A percentile compares a stretch with the other conserved stretches of the same genome.
These are phyloP conservation scores for Linum lewisii DNA, from an alignment of 345 rosid genomes.

Conservation along the genomic window DNA sequence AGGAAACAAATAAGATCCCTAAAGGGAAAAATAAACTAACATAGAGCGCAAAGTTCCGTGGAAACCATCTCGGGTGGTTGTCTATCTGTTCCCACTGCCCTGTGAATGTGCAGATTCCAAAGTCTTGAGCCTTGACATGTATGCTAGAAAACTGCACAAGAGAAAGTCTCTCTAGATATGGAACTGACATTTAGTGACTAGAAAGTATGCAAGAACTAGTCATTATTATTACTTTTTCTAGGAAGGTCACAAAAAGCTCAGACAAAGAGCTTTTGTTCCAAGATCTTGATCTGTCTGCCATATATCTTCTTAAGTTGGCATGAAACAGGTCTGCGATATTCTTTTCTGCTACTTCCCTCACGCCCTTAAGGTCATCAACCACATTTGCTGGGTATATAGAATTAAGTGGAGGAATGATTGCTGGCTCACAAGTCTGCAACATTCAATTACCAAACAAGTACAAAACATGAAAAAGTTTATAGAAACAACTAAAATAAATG, in stretches of 20 bases:
- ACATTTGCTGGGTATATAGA: slow-evolving; percentile 61
- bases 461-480: neutral
- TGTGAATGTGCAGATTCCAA: slow-evolving; percentile 68
- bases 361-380: slow-evolving; percentile 66
- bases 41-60: slow-evolving; percentile 58
- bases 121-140: slow-evolving; percentile 34
- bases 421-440: slow-evolving; percentile 75
- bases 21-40: slow-evolving; percentile 30
- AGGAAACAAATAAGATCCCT: neutral
- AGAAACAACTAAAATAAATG: neutral
- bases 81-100: slow-evolving; percentile 58
- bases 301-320: slow-evolving; percentile 44
- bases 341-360: slow-evolving; percentile 54
- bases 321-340: slow-evolving; percentile 37
- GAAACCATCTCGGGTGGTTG: slow-evolving; percentile 68
- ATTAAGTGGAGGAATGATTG: slow-evolving; percentile 73
- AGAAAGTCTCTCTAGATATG: neutral
- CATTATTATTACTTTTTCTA: slow-evolving; percentile 54
- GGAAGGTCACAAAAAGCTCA: slow-evolving; percentile 65
- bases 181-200: neutral
- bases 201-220: neutral
- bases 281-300: slow-evolving; percentile 30
- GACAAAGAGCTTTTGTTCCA: slow-evolving; percentile 56
- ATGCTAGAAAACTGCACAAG: slow-evolving; percentile 50
- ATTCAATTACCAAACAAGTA: neutral